Evolutionary conservation across 495 filamentous ascomycete species (phyloP).

Genomic region (Friedmanniomyces simplex): DNA sequence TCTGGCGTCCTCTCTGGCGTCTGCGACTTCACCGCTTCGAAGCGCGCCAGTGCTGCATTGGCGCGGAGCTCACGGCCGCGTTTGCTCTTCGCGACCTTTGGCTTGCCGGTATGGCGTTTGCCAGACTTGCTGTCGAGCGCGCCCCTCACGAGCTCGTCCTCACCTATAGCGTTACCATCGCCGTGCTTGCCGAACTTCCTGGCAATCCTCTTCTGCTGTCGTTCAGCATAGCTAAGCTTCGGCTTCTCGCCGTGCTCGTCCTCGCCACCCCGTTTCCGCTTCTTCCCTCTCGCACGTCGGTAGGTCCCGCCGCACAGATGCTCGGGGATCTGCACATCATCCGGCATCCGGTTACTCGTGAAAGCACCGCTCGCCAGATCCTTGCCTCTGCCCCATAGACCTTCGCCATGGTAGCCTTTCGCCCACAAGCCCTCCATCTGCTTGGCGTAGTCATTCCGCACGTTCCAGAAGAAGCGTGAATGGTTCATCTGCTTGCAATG

Average conservation of each 20-base stretch:
- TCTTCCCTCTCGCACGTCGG: constrained; percentile 38
- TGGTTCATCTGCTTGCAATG: constrained; percentile 84
- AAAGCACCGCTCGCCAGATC: constrained; percentile 48
- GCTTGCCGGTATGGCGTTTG: constrained; percentile 49
- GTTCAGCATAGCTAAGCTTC: constrained; percentile 50
- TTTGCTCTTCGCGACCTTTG: constrained; percentile 57
- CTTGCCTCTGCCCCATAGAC: constrained; percentile 62
- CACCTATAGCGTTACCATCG: constrained; percentile 55
- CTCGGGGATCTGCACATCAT: constrained; percentile 45
- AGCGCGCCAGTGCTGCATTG: constrained; percentile 63
- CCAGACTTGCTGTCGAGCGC: constrained; percentile 57
- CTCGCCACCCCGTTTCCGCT: constrained; percentile 35
- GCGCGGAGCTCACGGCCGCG: constrained; percentile 65
- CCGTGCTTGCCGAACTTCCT: constrained; percentile 58
- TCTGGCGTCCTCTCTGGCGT: constrained; percentile 26
- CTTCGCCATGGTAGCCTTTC: constrained; percentile 60
- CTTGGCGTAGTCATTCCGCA: constrained; percentile 53
- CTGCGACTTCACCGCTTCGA: constrained; percentile 43
- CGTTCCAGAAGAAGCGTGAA: constrained; percentile 58
- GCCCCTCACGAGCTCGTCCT: constrained; percentile 49
- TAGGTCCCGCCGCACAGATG: constrained; percentile 64
- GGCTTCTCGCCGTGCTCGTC: constrained; percentile 30
- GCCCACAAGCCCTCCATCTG: constrained; percentile 56
- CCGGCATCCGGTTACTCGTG: constrained; percentile 39
- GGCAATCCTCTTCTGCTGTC: constrained; percentile 49